These are phyloP conservation scores for Hypoxylon trugodes DNA, from an alignment of 495 filamentous ascomycete genomes.

Conservation along the genomic window DNA sequence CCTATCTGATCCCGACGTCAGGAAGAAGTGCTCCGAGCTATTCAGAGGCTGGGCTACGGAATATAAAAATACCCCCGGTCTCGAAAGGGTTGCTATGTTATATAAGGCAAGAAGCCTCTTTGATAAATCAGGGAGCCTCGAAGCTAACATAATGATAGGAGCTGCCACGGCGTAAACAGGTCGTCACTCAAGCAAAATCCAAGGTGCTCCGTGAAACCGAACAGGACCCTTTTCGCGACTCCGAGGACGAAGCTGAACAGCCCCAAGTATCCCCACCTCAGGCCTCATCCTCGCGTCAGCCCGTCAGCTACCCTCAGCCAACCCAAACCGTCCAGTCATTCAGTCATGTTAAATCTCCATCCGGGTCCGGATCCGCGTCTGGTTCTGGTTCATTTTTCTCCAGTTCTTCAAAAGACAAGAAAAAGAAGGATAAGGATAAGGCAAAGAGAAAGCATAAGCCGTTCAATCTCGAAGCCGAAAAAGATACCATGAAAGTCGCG, in stretches of 20 bases:
- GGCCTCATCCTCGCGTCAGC: constrained; percentile 44
- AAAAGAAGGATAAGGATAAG: constrained; percentile 58
- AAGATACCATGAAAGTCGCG: constrained; percentile 79
- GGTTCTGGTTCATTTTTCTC: constrained; percentile 43
- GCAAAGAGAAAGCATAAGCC: constrained; percentile 60
- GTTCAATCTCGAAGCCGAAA: constrained; percentile 90
- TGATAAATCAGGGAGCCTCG: background rate
- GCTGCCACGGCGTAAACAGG: constrained; percentile 62
- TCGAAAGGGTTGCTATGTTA: constrained; percentile 78
- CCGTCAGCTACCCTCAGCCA: constrained; percentile 44
- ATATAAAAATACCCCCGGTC: constrained; percentile 83
- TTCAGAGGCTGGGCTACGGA: constrained; percentile 88
- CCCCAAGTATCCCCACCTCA: constrained; percentile 29
- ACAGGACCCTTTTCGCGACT: constrained; percentile 65
- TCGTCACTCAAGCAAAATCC: constrained; percentile 74
- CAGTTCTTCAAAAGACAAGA: constrained; percentile 52
- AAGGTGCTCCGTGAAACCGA: constrained; percentile 83
- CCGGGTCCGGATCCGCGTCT: constrained; percentile 46
- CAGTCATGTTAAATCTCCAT: constrained; percentile 42
- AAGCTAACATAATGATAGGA: constrained; percentile 47
- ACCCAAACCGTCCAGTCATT: constrained; percentile 47
- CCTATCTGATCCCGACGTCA: constrained; percentile 84
- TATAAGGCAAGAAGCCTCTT: constrained; percentile 64
- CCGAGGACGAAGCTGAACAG: constrained; percentile 63
- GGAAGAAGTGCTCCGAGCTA: constrained; percentile 81